Conservation (phyloP, 495 filamentous ascomycete genomes). For the Daldinia concentrica region DNA sequence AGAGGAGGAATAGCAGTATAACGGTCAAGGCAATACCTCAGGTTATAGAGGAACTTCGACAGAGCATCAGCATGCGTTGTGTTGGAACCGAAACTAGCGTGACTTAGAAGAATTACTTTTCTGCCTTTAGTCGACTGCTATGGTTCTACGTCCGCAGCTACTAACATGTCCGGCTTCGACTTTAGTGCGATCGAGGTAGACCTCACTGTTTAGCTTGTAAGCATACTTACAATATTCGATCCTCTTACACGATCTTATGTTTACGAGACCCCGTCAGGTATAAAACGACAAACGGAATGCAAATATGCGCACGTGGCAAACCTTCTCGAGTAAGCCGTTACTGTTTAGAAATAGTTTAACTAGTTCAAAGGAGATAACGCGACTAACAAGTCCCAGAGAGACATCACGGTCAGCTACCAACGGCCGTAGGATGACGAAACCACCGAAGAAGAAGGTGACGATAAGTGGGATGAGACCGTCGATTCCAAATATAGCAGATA, state of each 20-base stretch:
- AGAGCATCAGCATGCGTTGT: slow-evolving; percentile 7
- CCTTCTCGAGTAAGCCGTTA: slow-evolving; percentile 66
- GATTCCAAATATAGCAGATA: slow-evolving; percentile 59
- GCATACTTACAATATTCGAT: slow-evolving; percentile 15
- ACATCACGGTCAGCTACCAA: slow-evolving; percentile 59
- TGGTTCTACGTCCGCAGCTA: slow-evolving; percentile 11
- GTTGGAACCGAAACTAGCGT: slow-evolving; percentile 5
- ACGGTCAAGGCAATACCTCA: neutral
- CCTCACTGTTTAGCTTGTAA: slow-evolving; percentile 73
- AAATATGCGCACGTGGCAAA: slow-evolving; percentile 74
- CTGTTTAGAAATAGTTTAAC: neutral
- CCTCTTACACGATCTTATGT: neutral
- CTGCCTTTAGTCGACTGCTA: slow-evolving; percentile 16
- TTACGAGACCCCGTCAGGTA: slow-evolving; percentile 49
- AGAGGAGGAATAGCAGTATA: slow-evolving; percentile 4
- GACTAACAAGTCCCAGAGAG: slow-evolving; percentile 49
- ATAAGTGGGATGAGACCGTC: slow-evolving; percentile 43
- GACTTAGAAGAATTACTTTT: slow-evolving; percentile 3
- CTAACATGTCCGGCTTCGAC: slow-evolving; percentile 25
- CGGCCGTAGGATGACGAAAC: slow-evolving; percentile 66
- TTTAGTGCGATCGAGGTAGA: slow-evolving; percentile 65
- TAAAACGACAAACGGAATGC: slow-evolving; percentile 74
- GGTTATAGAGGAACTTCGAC: slow-evolving; percentile 1
- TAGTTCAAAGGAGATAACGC: neutral
- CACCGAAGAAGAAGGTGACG: slow-evolving; percentile 59